These are phyloP conservation scores for Rhexocercosporidium sp. DNA, from an alignment of 2,329 filamentous ascomycete genomes.

Conservation along the genomic window DNA sequence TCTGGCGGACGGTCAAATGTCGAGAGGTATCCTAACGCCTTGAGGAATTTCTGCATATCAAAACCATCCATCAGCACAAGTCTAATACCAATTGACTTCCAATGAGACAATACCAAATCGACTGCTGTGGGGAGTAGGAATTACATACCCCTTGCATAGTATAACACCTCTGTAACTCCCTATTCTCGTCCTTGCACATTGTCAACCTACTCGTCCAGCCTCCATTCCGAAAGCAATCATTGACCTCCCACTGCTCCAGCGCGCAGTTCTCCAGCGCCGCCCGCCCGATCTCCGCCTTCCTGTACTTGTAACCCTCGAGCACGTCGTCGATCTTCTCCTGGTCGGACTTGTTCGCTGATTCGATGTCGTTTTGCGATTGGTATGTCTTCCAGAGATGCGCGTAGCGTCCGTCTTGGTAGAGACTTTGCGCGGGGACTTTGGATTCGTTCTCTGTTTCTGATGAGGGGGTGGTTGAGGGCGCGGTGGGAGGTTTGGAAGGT, in stretches of 20 bases:
- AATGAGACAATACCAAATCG: conserved; percentile 4
- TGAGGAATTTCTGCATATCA: conserved; percentile 73
- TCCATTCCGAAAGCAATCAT: conserved; percentile 80
- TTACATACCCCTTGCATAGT: conserved; percentile 77
- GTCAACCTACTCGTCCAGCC: conserved; percentile 71
- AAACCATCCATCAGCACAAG: not conserved
- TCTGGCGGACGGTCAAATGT: conserved; percentile 66
- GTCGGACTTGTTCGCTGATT: conserved; percentile 72
- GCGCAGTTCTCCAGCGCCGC: conserved; percentile 94
- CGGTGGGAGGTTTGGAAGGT: conserved; percentile 13
- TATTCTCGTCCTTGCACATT: conserved; percentile 81
- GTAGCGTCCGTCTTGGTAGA: conserved; percentile 73
- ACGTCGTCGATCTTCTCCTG: conserved; percentile 82
- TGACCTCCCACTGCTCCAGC: conserved; percentile 81
- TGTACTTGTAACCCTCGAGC: conserved; percentile 82
- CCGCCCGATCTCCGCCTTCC: conserved; percentile 76
- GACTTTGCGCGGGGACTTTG: conserved; percentile 50
- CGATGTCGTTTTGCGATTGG: conserved; percentile 71
- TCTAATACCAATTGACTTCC: not conserved
- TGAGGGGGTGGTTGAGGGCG: not conserved
- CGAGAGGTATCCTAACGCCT: conserved; percentile 85
- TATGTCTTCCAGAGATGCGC: conserved; percentile 95
- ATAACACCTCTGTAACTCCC: conserved; percentile 84
- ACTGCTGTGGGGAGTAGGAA: not conserved
- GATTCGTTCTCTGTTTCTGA: conserved; percentile 18